phyloP scores from a whole-genome alignment of 495 filamentous ascomycete genomes.

The Talaromyces stipitatus region DNA sequence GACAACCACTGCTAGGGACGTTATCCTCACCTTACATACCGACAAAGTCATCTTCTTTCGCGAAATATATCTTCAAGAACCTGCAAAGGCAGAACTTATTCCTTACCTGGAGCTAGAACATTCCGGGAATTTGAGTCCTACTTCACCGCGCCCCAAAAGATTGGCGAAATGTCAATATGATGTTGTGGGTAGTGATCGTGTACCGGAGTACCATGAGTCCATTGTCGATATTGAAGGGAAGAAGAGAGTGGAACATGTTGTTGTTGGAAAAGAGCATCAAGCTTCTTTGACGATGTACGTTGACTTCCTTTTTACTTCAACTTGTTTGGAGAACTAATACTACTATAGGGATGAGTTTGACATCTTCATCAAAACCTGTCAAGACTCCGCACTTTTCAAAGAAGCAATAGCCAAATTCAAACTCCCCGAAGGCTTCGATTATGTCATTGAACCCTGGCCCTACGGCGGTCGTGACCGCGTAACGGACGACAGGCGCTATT shows the following conservation, averaged over 20 bases:
- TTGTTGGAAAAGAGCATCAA: constrained; percentile 53
- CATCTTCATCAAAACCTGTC: constrained; percentile 52
- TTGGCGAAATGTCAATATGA: constrained; percentile 62
- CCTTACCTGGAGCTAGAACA: constrained; percentile 44
- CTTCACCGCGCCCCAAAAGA: constrained; percentile 44
- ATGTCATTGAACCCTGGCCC: constrained; percentile 66
- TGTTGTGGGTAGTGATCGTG: constrained; percentile 48
- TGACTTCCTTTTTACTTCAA: constrained; percentile 7
- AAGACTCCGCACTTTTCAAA: constrained; percentile 53
- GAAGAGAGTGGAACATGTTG: constrained; percentile 39
- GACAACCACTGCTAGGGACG: constrained; percentile 38
- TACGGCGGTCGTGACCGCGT: constrained; percentile 54
- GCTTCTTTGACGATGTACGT: constrained; percentile 53
- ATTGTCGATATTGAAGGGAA: constrained; percentile 50
- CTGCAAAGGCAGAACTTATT: constrained; percentile 38
- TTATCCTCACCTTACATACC: constrained; percentile 33
- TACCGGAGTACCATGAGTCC: constrained; percentile 54
- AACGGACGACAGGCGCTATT: constrained; percentile 47
- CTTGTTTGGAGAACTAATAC: constrained; percentile 2
- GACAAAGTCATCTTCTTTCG: constrained; percentile 42
- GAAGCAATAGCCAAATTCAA: constrained; percentile 51
- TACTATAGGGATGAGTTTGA: constrained; percentile 50
- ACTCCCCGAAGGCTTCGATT: constrained; percentile 53
- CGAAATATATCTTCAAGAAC: constrained; percentile 46
- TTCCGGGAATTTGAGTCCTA: constrained; percentile 36